Evolutionary conservation across 2,329 filamentous ascomycete species (phyloP), one percentile per base, ranked within the genome.

Genomic region (Zarea fungicola): DNA sequence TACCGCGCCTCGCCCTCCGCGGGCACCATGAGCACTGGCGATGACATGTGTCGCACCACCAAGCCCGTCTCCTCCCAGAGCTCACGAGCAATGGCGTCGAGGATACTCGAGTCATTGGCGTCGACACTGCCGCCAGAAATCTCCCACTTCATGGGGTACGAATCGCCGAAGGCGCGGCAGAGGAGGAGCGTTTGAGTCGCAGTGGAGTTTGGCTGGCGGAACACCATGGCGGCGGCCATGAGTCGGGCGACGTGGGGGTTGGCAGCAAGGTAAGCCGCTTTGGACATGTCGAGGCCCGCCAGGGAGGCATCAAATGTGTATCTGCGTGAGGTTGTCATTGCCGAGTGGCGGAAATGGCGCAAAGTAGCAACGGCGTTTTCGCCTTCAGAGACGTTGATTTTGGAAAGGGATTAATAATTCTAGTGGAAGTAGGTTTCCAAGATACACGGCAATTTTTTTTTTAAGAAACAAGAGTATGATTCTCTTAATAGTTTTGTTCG

Each of bases 31-130:
- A 57, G 53, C 2, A 63, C 56, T 1, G 58, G 51, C 5, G 50
- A 35, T 9, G 54, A 54, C 2, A 71, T 60, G 6, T 49, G 48
- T 1, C 48, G 55, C 6, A 64, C 65, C 2, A 49, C 37, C 0
- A 77, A 62, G 0, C 69, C 66, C 0, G 72, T 58, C 55, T 77
- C 74, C 54, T 77, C 75, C 59, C 61, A 65, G 1, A 78, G 62
- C 58, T 78, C 75, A 23, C 75, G 67, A 6, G 65, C 68, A 3
- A 63, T 62, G 11, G 60, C 63, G 26, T 62, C 56, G 14, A 73
- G 57, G 6, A 73, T 58, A 9, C 54, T 66, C 10, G 42, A 18
- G 53, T 73, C 70, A 0, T 56, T 53, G 3, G 53, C 42, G 41
- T 73, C 71, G 40, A 63, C 62, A 6, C 80, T 74, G 18, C 72